Conservation (phyloP, 192 early-diverging fungal species). For the Mortierella claussenii region DNA sequence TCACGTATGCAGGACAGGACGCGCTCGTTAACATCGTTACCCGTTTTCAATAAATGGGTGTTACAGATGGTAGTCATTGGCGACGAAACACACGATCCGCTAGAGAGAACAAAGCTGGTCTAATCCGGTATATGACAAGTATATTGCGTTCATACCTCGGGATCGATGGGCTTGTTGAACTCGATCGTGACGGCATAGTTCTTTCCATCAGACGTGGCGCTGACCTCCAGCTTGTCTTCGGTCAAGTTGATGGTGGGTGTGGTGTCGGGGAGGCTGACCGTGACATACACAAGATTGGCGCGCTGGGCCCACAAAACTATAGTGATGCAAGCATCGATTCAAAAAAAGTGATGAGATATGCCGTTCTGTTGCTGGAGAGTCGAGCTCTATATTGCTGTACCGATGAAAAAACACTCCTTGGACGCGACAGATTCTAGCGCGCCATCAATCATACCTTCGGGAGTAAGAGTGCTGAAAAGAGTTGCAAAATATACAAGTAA, state of each 20-base stretch:
- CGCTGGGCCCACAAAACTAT: constrained; percentile 93
- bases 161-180: constrained; percentile 77
- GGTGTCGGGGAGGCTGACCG: constrained; percentile 81
- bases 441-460: constrained; percentile 27
- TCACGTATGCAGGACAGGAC: no score
- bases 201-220: constrained; percentile 66
- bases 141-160: constrained; percentile 68
- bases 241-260: constrained; percentile 66
- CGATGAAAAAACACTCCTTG: no score
- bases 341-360: no score
- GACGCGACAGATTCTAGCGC: neutral
- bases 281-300: constrained; percentile 82
- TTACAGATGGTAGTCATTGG: no score
- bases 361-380: no score
- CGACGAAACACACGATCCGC: no score
- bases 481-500: constrained; percentile 1
- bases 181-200: constrained; percentile 80
- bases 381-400: no score
- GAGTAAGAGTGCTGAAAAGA: constrained; percentile 31
- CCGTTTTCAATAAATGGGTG: no score
- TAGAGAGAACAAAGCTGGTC: no score
- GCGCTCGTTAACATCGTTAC: no score
- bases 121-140: no score
- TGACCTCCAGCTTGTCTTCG: constrained; percentile 68
- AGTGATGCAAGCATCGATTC: no score